Evolutionary conservation across 129 eudicot species (phyloP).

Genomic region (Artemisia tridentata): DNA sequence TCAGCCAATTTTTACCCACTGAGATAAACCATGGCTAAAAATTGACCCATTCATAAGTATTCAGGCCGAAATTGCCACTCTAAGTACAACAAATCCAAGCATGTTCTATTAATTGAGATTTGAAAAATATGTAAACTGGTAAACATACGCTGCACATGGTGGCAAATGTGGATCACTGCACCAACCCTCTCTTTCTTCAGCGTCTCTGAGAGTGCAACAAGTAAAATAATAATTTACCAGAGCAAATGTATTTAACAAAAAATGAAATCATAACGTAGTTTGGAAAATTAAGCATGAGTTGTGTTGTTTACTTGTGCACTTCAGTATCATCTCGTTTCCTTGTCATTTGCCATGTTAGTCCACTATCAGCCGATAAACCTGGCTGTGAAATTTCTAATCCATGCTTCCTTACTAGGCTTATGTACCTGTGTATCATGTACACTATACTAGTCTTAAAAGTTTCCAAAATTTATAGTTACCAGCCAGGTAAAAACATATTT

Average conservation of each 20-base stretch:
- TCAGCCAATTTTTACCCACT: background rate
- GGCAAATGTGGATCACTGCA: constrained; percentile 44
- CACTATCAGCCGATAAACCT: constrained; percentile 48
- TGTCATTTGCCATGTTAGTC: constrained; percentile 49
- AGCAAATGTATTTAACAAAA: background rate
- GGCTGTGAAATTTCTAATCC: constrained; percentile 58
- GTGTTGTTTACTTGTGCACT: constrained; percentile 41
- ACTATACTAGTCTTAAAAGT: constrained; percentile 1
- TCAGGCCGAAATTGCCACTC: background rate
- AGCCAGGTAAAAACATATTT: background rate
- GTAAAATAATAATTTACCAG: background rate
- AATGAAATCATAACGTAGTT: background rate
- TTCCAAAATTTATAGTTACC: background rate
- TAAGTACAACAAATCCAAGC: constrained; percentile 1
- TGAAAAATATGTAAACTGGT: background rate
- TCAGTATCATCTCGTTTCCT: constrained; percentile 36
- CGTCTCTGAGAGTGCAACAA: constrained; percentile 32
- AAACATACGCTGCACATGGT: constrained; percentile 51
- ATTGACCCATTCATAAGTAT: background rate
- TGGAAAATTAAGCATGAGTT: background rate
- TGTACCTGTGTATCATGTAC: constrained; percentile 31
- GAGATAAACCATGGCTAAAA: background rate
- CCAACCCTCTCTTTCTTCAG: constrained; percentile 39
- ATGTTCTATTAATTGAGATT: background rate
- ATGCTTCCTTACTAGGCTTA: constrained; percentile 43